Evolutionary conservation across 208 protist species (phyloP).

Genomic region (Chromosphaera perkinsii): DNA sequence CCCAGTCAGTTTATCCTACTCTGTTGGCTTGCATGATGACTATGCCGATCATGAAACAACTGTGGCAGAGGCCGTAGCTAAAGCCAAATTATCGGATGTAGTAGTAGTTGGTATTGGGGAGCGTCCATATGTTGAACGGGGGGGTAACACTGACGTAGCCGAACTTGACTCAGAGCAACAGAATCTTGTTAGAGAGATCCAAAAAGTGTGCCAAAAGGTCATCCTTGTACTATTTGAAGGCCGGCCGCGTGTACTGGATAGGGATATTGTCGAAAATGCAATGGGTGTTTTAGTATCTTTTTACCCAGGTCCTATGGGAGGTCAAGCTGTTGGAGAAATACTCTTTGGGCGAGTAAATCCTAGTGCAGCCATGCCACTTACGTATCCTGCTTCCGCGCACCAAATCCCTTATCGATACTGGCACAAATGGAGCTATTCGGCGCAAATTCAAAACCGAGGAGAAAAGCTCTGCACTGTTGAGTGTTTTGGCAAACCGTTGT

Average conservation of each 20-base stretch:
- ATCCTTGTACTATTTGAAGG: constrained; percentile 44
- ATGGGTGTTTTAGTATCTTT: constrained; percentile 40
- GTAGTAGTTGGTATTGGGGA: neutral
- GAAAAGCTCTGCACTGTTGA: no score
- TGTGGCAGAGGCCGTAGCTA: no score
- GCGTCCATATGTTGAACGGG: neutral
- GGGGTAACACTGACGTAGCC: neutral
- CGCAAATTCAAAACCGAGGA: constrained; percentile 8
- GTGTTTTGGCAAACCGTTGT: no score
- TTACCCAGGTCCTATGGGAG: constrained; percentile 38
- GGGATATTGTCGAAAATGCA: constrained; percentile 6
- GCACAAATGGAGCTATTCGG: neutral
- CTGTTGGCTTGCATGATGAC: no score
- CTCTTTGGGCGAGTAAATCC: no score
- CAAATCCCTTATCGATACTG: neutral
- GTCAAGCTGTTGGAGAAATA: constrained; percentile 40
- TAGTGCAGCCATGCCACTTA: no score
- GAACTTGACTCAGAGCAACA: neutral
- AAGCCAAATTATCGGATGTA: neutral
- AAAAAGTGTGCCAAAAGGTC: neutral
- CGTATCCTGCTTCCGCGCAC: constrained; percentile 13
- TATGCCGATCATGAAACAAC: no score
- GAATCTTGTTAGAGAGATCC: neutral
- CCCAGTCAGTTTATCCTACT: no score
- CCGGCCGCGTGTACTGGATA: constrained; percentile 31